Conservation (phyloP, 345 rosid genomes). For the Mangifera indica region DNA sequence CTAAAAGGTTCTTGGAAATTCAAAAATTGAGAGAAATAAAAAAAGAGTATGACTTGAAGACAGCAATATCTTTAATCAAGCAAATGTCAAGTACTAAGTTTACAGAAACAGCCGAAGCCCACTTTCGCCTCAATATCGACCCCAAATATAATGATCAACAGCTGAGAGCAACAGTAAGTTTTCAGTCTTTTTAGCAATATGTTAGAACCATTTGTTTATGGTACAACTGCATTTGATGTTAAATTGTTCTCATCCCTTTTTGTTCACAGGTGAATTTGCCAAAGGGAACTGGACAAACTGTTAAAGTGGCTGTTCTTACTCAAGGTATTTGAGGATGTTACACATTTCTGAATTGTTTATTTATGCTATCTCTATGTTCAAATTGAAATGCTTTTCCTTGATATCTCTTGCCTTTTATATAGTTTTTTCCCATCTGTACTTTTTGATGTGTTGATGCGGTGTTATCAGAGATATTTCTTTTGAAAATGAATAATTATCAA, state of each 20-base stretch:
- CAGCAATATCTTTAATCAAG: conserved; percentile 82
- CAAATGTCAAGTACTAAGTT: conserved; percentile 66
- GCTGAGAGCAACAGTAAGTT: conserved; percentile 85
- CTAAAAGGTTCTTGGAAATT: conserved; percentile 97
- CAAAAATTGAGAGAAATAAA: conserved; percentile 90
- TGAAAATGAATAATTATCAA: background rate
- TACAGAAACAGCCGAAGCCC: conserved; percentile 89
- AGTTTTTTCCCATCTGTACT: background rate
- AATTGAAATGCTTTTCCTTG: background rate
- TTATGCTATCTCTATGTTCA: background rate
- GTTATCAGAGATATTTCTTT: background rate
- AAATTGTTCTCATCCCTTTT: conserved; percentile 13
- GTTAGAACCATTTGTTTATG: background rate
- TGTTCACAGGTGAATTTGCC: conserved; percentile 77
- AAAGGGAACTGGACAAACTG: conserved; percentile 93
- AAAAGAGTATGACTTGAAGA: conserved; percentile 64
- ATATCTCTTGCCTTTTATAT: background rate
- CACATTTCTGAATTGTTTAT: background rate
- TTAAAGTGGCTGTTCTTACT: conserved; percentile 92
- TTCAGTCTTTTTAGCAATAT: conserved; percentile 11
- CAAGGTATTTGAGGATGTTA: conserved; percentile 59
- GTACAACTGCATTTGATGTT: background rate
- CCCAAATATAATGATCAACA: conserved; percentile 98
- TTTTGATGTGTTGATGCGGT: background rate
- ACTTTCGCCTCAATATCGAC: conserved; percentile 94